Conservation (phyloP, 1,284 basidiomycete genomes). For the Ceratobasidium sp. region DNA sequence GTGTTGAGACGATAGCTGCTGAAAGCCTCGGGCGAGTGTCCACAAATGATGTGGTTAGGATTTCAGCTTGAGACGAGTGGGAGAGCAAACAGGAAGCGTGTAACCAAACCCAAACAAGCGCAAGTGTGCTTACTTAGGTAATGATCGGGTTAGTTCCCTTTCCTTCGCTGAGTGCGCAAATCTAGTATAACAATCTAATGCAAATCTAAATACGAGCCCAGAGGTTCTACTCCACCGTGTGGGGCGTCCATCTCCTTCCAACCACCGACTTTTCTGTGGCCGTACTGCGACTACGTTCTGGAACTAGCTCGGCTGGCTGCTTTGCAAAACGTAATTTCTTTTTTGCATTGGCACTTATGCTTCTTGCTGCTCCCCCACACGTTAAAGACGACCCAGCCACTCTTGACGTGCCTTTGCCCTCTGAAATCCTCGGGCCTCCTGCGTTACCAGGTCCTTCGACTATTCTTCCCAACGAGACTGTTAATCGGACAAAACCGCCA, state of each 20-base stretch:
- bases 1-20: background rate
- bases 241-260: slow-evolving; percentile 10
- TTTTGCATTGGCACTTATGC: slow-evolving; percentile 36
- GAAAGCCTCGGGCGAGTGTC: background rate
- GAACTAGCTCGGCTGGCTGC: background rate
- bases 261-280: background rate
- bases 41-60: slow-evolving; percentile 20
- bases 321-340: slow-evolving; percentile 15
- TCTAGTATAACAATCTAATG: slow-evolving; percentile 36
- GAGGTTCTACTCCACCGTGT: slow-evolving; percentile 26
- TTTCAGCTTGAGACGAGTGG: slow-evolving; percentile 38
- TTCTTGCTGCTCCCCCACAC: slow-evolving; percentile 45
- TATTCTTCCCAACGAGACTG: background rate
- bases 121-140: slow-evolving; percentile 30
- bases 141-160: slow-evolving; percentile 11
- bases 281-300: slow-evolving; percentile 5
- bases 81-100: slow-evolving; percentile 31
- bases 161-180: slow-evolving; percentile 9
- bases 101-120: slow-evolving; percentile 29
- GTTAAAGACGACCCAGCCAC: background rate
- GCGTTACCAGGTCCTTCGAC: background rate
- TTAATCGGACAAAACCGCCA: slow-evolving; percentile 5
- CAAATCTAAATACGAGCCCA: slow-evolving; percentile 37
- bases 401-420: slow-evolving; percentile 14
- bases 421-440: background rate